These are phyloP conservation scores for Umbelopsis vinacea DNA, from an alignment of 192 early-diverging fungal genomes.

Conservation along the genomic window DNA sequence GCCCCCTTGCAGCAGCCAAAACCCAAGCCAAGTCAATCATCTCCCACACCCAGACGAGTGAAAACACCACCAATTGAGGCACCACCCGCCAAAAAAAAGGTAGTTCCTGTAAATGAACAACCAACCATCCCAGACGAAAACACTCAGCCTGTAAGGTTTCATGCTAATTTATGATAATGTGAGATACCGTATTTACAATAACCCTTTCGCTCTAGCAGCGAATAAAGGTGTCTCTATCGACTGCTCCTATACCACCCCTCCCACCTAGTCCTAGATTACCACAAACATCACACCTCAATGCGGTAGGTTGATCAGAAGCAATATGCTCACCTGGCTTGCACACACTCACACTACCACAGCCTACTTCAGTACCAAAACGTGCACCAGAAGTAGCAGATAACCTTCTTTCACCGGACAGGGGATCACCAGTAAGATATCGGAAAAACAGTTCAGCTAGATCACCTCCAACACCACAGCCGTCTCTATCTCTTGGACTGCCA, in stretches of 20 bases:
- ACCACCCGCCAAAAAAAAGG: neutral
- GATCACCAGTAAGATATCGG: neutral
- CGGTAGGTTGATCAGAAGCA: conserved; percentile 1
- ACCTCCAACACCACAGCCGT: conserved; percentile 17
- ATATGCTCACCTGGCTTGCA: neutral
- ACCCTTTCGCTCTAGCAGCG: neutral
- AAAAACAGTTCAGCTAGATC: neutral
- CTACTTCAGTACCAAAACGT: neutral
- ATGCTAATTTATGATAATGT: neutral
- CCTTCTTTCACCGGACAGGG: neutral
- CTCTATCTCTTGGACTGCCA: conserved; percentile 8
- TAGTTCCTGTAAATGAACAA: neutral
- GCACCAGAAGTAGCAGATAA: neutral
- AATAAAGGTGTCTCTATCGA: neutral
- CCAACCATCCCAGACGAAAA: neutral
- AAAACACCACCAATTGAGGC: conserved; percentile 6
- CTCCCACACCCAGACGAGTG: neutral
- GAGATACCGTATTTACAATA: neutral
- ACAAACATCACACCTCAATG: neutral
- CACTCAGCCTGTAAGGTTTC: neutral
- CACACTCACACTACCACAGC: neutral
- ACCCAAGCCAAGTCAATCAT: conserved; percentile 13
- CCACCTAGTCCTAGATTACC: conserved; percentile 2
- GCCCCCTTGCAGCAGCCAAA: conserved; percentile 13
- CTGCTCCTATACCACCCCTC: conserved; percentile 5